Evolutionary conservation across 75 land plant genomes (phyloP), one percentile per base, ranked within the genome.

Genomic region (Picea glauca): DNA sequence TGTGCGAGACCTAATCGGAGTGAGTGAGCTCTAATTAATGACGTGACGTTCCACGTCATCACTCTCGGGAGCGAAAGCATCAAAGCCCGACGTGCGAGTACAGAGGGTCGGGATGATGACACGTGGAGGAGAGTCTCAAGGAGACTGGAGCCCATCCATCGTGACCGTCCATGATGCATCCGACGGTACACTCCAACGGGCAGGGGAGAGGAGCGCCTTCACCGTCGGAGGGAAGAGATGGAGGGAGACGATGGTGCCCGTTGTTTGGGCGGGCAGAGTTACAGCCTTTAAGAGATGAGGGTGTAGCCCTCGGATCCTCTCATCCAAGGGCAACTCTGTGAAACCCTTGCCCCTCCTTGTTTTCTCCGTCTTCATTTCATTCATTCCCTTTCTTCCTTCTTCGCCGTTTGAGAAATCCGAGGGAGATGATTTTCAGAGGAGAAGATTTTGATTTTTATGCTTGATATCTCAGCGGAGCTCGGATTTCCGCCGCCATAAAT

Each of bases 221-320:
- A 26, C 78, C 78, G 72, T 38, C 26, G 26, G 38, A 3, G 14
- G 17, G 21, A 13, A 30, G 8, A 35, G 72, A 63, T 50, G 33
- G 77, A 75, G 75, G 78, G 70, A 31, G 4, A 23, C 30, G 77
- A 58, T 50, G 61, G 31, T 18, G 78, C 76, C 76, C 76, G 76
- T 54, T 13, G 20, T 12, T 12, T 4, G 14, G 14, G 26, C 68
- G 78, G 78, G 78, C 78, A 77, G 74, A 15, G 23, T 62, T 63
- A 60, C 78, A 38, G 78, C 78, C 78, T 77, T 77, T 77, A 77
- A 77, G 78, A 77, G 13, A 6, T 15, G 77, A 13, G 5, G 78
- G 38, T 63, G 72, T 18, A 63, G 78, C 12, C 11, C 46, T 8
- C 43, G 4, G 72, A 60, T 60, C 14, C 35, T 62, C 67, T 11